Evolutionary conservation across 2,329 filamentous ascomycete genomes (phyloP), one percentile per base, ranked within the genome.

Genomic region (Fusarium solani-melongenae): DNA sequence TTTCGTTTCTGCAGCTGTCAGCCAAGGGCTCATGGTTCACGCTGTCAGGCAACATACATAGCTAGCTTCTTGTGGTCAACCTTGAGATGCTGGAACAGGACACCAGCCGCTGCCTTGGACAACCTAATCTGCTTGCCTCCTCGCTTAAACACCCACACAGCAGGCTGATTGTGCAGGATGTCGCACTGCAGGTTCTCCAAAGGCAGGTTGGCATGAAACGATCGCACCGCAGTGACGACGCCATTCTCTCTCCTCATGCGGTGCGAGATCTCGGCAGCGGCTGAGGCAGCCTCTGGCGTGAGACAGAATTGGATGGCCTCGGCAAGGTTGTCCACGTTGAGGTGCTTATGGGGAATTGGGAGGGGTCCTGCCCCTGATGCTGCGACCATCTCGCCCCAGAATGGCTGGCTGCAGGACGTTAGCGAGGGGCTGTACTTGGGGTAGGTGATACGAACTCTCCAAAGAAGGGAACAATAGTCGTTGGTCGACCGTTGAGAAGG

Each of bases 381-480:
- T 0, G 70, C 63, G 1, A 73, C 63, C 12, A 73, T 69, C 9
- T 58, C 31, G 5, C 71, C 67, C 67, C 67, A 73, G 56, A 73
- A 73, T 2, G 71, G 71, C 11, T 73, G 70, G 11, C 69, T 72
- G 63, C 24, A 31, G 20, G 33, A 41, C 14, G 44, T 65, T 61
- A 53, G 63, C 56, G 34, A 51, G 41, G 10, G 14, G 5, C 11
- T 17, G 17, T 27, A 17, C 7, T 17, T 17, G 20, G 17, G 31
- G 33, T 17, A 36, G 38, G 46, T 55, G 24, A 34, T 44, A 66
- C 64, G 5, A 51, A 55, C 60, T 77, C 68, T 20, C 92, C 92
- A 94, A 94, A 94, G 82, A 94, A 94, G 0, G 92, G 92, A 2
- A 94, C 90, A 38, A 94, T 88, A 86, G 92, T 91, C 4, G 90